Percentiles rank a stretch among this genome's conserved stretches.
Evolutionary conservation across 1,139 yeast species (phyloP).

Genomic region (Blastobotrys arbuscula): DNA sequence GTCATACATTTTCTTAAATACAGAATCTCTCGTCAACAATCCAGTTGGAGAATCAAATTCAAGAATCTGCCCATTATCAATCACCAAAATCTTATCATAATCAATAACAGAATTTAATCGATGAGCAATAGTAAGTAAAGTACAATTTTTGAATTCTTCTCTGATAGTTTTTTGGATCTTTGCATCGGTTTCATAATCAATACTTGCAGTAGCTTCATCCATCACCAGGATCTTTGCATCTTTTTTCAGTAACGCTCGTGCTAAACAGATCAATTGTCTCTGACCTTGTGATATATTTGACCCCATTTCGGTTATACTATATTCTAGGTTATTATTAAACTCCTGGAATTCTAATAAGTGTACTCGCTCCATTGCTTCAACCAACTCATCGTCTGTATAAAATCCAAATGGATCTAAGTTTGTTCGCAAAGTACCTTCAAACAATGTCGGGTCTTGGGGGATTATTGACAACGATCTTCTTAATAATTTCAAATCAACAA

Average conservation of each 20-base stretch:
- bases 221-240: constrained; percentile 59
- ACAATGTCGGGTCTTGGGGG: constrained; percentile 42
- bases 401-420: constrained; percentile 59
- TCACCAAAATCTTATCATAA: constrained; percentile 54
- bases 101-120: constrained; percentile 61
- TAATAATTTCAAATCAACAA: constrained; percentile 42
- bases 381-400: constrained; percentile 42
- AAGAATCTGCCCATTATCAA: constrained; percentile 59
- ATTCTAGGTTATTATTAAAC: constrained; percentile 21
- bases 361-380: constrained; percentile 32
- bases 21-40: constrained; percentile 65
- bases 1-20: no score
- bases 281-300: constrained; percentile 71
- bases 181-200: constrained; percentile 71
- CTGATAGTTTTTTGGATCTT: constrained; percentile 61
- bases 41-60: constrained; percentile 71
- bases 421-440: constrained; percentile 50
- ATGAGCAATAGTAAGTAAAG: constrained; percentile 76
- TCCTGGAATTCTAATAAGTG: constrained; percentile 22
- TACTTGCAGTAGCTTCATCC: constrained; percentile 83
- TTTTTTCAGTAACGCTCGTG: constrained; percentile 60
- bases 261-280: constrained; percentile 66
- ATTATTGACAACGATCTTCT: constrained; percentile 57
- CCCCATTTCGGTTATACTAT: constrained; percentile 47
- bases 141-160: constrained; percentile 56